Percentiles rank a stretch among this genome's conserved stretches.
These are phyloP conservation scores for Lasiodiplodia citricola DNA, from an alignment of 2,329 filamentous ascomycete species.

Conservation along the genomic window DNA sequence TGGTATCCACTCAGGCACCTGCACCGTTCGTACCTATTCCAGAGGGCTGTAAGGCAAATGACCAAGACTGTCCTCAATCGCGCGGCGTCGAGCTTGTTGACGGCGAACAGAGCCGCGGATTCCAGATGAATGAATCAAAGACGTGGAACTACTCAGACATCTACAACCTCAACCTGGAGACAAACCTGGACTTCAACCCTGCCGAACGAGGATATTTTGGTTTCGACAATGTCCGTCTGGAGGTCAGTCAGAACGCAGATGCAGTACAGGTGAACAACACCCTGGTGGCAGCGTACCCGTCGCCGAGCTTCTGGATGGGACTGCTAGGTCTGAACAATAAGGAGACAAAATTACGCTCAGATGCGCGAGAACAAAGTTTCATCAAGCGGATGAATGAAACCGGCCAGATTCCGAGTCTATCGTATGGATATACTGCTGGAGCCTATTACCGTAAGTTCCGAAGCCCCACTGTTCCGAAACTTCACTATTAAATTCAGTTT, in stretches of 20 bases:
- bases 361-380: constrained; percentile 36
- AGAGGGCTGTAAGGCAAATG: constrained; percentile 35
- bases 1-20: constrained; percentile 41
- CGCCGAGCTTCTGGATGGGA: constrained; percentile 38
- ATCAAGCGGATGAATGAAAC: constrained; percentile 37
- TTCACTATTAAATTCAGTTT: not conserved
- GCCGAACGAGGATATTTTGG: too few relatives aligned
- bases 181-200: too few relatives aligned
- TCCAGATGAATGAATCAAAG: constrained; percentile 34
- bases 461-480: accelerated
- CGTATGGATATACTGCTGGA: constrained; percentile 44
- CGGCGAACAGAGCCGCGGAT: constrained; percentile 39
- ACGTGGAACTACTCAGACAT: constrained; percentile 37
- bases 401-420: constrained; percentile 41
- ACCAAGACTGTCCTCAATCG: constrained; percentile 29
- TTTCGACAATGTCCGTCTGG: constrained; percentile 39
- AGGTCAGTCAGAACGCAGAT: constrained; percentile 31
- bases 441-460: constrained; percentile 37
- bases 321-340: not conserved
- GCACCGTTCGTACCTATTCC: constrained; percentile 39
- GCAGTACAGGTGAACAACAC: constrained; percentile 36
- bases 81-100: constrained; percentile 40
- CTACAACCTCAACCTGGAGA: not conserved
- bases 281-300: constrained; percentile 38
- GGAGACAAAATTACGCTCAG: constrained; percentile 37